Evolutionary conservation across 371 early-diverging fungal genomes (phyloP).

Genomic region (Mortierella sp.): DNA sequence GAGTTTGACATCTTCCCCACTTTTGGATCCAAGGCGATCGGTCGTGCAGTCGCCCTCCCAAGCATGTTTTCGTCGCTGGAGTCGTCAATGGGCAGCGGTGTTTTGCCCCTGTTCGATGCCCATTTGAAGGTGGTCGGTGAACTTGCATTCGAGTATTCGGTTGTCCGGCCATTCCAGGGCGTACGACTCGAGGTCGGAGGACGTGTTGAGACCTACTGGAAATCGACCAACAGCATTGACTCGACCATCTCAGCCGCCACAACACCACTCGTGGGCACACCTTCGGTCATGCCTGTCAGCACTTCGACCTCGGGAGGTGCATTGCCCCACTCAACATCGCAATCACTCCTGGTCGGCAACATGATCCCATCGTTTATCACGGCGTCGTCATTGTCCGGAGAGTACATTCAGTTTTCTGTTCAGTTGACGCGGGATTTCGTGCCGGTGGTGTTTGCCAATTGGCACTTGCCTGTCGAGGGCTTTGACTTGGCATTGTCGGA

Average conservation of each 20-base stretch:
- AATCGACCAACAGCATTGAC: constrained; percentile 82
- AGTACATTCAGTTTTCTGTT: constrained; percentile 87
- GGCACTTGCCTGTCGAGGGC: constrained; percentile 70
- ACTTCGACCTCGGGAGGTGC: constrained; percentile 37
- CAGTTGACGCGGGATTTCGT: constrained; percentile 92
- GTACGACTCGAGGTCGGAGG: constrained; percentile 92
- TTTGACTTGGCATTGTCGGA: constrained; percentile 73
- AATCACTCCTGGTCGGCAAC: constrained; percentile 52
- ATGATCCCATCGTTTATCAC: constrained; percentile 84
- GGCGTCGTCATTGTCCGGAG: constrained; percentile 80
- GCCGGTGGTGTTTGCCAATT: constrained; percentile 88
- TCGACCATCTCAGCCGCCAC: constrained; percentile 48
- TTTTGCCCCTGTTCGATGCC: constrained; percentile 86
- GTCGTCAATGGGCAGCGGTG: constrained; percentile 58
- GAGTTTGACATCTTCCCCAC: constrained; percentile 95
- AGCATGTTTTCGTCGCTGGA: constrained; percentile 67
- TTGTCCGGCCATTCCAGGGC: constrained; percentile 90
- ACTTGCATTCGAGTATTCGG: constrained; percentile 82
- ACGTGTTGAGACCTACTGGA: constrained; percentile 97
- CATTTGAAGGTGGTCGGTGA: constrained; percentile 93
- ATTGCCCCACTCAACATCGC: constrained; percentile 36
- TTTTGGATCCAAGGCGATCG: constrained; percentile 94
- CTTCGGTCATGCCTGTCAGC: constrained; percentile 33
- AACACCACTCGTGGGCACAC: constrained; percentile 25
- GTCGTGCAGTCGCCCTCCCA: constrained; percentile 86